Evolutionary conservation across 2,329 filamentous ascomycete species (phyloP).

Genomic region (Calonectria leucothoes): DNA sequence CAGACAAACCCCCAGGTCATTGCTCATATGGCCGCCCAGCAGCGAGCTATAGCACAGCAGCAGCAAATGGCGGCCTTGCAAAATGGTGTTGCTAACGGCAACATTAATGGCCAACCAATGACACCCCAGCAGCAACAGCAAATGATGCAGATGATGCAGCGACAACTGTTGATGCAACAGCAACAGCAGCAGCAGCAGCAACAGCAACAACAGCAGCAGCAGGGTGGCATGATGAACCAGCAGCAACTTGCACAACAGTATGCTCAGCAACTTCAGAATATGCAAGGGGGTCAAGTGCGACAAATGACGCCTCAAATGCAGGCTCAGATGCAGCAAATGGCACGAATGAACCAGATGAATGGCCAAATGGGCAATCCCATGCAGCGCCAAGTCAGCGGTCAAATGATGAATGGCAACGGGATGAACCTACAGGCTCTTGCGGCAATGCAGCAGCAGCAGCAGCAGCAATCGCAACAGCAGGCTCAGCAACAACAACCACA

Average conservation of each 20-base stretch:
- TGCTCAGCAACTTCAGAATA: conserved; percentile 55
- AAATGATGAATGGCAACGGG: conserved; percentile 56
- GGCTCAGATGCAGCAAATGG: conserved; percentile 51
- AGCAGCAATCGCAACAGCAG: conserved; percentile 47
- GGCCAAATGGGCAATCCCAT: conserved; percentile 45
- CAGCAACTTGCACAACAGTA: conserved; percentile 58
- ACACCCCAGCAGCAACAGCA: conserved; percentile 52
- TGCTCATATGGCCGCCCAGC: conserved; percentile 62
- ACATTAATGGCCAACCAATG: conserved; percentile 51
- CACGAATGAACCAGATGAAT: conserved; percentile 49
- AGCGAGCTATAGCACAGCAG: conserved; percentile 58
- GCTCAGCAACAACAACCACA: conserved; percentile 47
- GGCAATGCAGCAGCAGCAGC: conserved; percentile 53
- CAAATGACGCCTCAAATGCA: conserved; percentile 51
- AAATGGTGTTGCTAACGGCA: conserved; percentile 49
- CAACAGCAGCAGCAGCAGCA: conserved; percentile 51
- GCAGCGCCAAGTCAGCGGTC: conserved; percentile 46
- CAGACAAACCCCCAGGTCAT: conserved; percentile 52
- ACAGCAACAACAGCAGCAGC: conserved; percentile 46
- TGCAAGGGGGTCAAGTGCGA: conserved; percentile 50
- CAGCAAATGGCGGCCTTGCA: conserved; percentile 57
- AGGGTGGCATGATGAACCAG: conserved; percentile 55
- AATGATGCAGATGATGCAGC: conserved; percentile 52
- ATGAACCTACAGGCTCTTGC: conserved; percentile 53
- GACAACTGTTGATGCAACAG: conserved; percentile 53